Conservation (phyloP, 192 early-diverging fungal species). For the Gaertneriomyces semiglobifer region DNA sequence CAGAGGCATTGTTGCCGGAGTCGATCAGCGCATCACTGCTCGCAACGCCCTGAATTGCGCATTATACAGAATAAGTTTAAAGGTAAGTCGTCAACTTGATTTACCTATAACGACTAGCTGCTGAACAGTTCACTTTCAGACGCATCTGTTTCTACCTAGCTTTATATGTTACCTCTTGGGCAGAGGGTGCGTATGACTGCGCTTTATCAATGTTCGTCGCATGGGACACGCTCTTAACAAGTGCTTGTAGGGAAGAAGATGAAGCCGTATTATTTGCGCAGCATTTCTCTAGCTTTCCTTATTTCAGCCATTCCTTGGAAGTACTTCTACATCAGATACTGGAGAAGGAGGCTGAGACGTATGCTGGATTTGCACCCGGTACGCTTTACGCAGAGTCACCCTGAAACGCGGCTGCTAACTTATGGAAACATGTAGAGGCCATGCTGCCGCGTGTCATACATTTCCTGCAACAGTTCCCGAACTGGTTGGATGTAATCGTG, state of each 20-base stretch:
- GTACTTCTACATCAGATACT: slow-evolving; percentile 83
- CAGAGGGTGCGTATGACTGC: slow-evolving; percentile 18
- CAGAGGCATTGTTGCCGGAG: slow-evolving; percentile 70
- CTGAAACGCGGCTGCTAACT: too few species aligned
- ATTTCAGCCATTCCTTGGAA: slow-evolving; percentile 92
- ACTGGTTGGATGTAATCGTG: slow-evolving; percentile 82
- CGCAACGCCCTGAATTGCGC: slow-evolving; percentile 55
- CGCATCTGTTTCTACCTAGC: slow-evolving; percentile 71
- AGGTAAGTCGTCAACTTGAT: slow-evolving; percentile 38
- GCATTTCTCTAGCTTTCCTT: slow-evolving; percentile 70
- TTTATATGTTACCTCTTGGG: slow-evolving; percentile 61
- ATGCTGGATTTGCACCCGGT: slow-evolving; percentile 25
- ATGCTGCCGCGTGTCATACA: slow-evolving; percentile 68
- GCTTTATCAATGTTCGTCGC: neutral
- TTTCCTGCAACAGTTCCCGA: slow-evolving; percentile 77
- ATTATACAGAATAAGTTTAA: slow-evolving; percentile 62
- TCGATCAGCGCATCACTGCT: slow-evolving; percentile 64
- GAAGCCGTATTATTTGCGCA: slow-evolving; percentile 67
- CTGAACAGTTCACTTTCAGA: slow-evolving; percentile 38
- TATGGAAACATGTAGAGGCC: slow-evolving; percentile 26
- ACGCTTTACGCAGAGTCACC: neutral
- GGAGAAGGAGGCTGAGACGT: slow-evolving; percentile 72
- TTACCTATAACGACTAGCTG: too few species aligned
- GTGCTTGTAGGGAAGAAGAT: slow-evolving; percentile 35
- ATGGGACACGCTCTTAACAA: too few species aligned